Evolutionary conservation across 768 basidiomycete genomes (phyloP), one percentile per base, ranked within the genome.

Genomic region (Collybiopsis luxurians): DNA sequence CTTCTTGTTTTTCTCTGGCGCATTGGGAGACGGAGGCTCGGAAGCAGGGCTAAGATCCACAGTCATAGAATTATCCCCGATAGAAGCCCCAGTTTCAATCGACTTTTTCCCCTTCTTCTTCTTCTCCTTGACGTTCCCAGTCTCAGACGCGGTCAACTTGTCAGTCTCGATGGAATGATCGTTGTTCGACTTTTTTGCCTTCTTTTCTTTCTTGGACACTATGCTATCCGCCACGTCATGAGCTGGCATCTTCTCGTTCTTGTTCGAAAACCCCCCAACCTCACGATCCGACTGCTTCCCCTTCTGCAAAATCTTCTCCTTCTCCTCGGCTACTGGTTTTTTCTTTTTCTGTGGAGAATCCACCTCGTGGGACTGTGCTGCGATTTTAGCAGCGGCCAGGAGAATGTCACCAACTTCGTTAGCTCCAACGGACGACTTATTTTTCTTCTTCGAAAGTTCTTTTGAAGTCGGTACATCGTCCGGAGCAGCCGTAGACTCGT

Each of bases 221-320:
- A 5, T 15, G 23, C 49, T 23, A 51, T 30, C 17, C 26, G 6
- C 4, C n/a, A 48, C 15, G 46, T n/a, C 10, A 39, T 39, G 10
- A 39, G 38, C 38, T 39, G 11, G 9, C 44, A 46, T 11, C 44
- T 21, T 23, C 44, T 12, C 12, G n/a, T n/a, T n/a, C n/a, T n/a
- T n/a, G n/a, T n/a, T n/a, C n/a, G n/a, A n/a, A n/a, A n/a, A n/a
- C n/a, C n/a, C n/a, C n/a, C n/a, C n/a, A n/a, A n/a, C n/a, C n/a
- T n/a, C n/a, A 26, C 12, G 54, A 21, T 47, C 58, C 38, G 58
- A 46, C 21, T 53, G 48, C 23, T 61, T 63, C 27, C 56, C 63
- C 46, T 65, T 67, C 58, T 67, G 67, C 17, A 30, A 36, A 40
- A 50, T 50, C 60, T 64, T 60, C 40, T 36, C 24, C 13, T 51